Percentiles rank a stretch among this genome's conserved stretches.
Conservation (phyloP, 176 grass and related monocot species). For the Cocos nucifera region DNA sequence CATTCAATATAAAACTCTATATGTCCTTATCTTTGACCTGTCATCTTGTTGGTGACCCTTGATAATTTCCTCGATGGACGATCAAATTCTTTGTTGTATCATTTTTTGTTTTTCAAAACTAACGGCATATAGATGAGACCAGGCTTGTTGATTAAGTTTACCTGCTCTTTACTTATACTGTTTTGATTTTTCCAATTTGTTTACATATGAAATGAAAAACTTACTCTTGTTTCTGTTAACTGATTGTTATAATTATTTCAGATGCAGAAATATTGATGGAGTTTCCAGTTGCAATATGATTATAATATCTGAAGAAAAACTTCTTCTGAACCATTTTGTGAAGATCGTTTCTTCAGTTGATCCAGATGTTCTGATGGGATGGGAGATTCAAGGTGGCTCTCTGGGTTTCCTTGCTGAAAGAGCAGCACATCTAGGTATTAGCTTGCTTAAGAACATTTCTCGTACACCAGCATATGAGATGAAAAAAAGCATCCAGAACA, state of each 20-base stretch:
- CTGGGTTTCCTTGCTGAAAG: constrained; percentile 88
- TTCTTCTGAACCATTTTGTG: constrained; percentile 62
- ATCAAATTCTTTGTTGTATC: no score
- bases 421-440: constrained; percentile 65
- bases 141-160: no score
- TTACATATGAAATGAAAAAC: no score
- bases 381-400: constrained; percentile 86
- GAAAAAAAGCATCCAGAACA: constrained; percentile 37
- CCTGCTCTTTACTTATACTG: background rate
- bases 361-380: constrained; percentile 81
- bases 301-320: constrained; percentile 61
- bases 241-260: no score
- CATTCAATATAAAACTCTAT: no score
- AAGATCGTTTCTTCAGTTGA: constrained; percentile 61
- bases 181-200: background rate
- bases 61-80: no score
- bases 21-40: no score
- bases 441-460: constrained; percentile 79
- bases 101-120: no score
- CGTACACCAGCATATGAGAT: constrained; percentile 49
- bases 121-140: no score
- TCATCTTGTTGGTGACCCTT: no score
- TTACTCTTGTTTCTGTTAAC: no score
- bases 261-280: constrained; percentile 63
- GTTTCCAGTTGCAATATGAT: constrained; percentile 33